Evolutionary conservation across 2,329 filamentous ascomycete genomes (phyloP).

Genomic region (Scleromitrula shiraiana): DNA sequence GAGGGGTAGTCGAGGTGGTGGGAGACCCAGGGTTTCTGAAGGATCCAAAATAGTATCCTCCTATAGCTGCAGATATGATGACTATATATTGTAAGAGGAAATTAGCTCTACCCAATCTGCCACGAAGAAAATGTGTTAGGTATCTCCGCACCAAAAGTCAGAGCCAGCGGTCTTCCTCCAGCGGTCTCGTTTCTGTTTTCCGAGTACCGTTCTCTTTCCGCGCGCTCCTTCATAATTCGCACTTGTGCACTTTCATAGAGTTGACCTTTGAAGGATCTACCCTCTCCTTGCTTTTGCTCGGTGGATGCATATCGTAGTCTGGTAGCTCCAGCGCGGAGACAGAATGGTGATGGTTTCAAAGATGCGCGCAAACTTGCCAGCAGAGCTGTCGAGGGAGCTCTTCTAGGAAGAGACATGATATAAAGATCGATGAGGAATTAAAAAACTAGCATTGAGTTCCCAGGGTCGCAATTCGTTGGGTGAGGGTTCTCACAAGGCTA

Average conservation of each 20-base stretch:
- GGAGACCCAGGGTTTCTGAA: conserved; percentile 43
- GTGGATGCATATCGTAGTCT: conserved; percentile 22
- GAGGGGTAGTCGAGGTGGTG: conserved; percentile 50
- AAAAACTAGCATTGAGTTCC: neutral
- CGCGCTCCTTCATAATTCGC: conserved; percentile 46
- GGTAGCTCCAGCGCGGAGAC: conserved; percentile 12
- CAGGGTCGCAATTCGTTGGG: neutral
- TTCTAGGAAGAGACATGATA: conserved; percentile 20
- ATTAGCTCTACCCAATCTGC: conserved; percentile 2
- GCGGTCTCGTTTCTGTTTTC: conserved; percentile 33
- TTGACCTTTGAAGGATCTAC: conserved; percentile 45
- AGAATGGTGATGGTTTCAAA: conserved; percentile 11
- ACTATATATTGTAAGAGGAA: conserved; percentile 18
- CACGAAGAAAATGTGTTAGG: neutral
- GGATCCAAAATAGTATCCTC: conserved; percentile 49
- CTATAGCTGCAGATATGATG: conserved; percentile 21
- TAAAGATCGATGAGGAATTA: neutral
- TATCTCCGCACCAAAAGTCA: conserved; percentile 43
- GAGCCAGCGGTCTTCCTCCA: conserved; percentile 40
- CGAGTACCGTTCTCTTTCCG: conserved; percentile 45
- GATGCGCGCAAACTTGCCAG: conserved; percentile 16
- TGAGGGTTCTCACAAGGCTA: neutral
- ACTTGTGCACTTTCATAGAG: conserved; percentile 50
- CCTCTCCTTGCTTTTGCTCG: conserved; percentile 17
- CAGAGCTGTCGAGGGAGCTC: conserved; percentile 22